A percentile compares a stretch with the other conserved stretches of the same genome.
Evolutionary conservation across 2,329 filamentous ascomycete genomes (phyloP).

Genomic region (Xylariaceae sp.): DNA sequence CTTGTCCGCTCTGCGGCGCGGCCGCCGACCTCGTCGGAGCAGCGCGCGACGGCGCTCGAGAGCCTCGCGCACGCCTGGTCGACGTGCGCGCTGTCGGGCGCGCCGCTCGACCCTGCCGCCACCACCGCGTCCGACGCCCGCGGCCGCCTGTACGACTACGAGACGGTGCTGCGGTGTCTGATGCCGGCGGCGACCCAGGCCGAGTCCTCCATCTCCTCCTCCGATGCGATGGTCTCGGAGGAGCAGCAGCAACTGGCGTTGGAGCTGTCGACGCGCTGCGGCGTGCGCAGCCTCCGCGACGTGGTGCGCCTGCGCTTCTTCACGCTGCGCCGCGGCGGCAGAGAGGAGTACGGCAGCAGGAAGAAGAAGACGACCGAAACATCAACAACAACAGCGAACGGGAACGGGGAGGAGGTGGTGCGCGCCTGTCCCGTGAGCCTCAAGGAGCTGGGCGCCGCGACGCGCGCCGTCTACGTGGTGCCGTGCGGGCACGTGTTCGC

Average conservation of each 20-base stretch:
- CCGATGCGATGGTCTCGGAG: slow-evolving; percentile 43
- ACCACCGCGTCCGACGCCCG: slow-evolving; percentile 78
- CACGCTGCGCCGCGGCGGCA: slow-evolving; percentile 21
- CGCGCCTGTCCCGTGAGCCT: slow-evolving; percentile 84
- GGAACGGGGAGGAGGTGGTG: slow-evolving; percentile 40
- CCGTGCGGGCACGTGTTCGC: slow-evolving; percentile 95
- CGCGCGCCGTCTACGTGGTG: slow-evolving; percentile 80
- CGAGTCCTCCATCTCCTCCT: slow-evolving; percentile 20
- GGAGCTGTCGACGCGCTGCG: slow-evolving; percentile 37
- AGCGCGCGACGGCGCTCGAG: slow-evolving; percentile 83
- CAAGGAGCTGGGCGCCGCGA: slow-evolving; percentile 72
- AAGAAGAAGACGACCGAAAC: too few species aligned
- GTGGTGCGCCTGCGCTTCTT: slow-evolving; percentile 75
- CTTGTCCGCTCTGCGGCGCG: slow-evolving; percentile 91
- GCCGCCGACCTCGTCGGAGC: slow-evolving; percentile 70
- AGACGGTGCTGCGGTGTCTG: slow-evolving; percentile 64
- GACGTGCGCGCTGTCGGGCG: slow-evolving; percentile 78
- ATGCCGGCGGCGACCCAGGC: slow-evolving; percentile 56
- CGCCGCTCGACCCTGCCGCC: slow-evolving; percentile 55
- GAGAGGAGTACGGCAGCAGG: slow-evolving; percentile 7
- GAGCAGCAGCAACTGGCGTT: slow-evolving; percentile 18
- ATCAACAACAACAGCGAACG: too few species aligned
- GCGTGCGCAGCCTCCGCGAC: slow-evolving; percentile 77
- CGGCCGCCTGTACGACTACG: slow-evolving; percentile 91
- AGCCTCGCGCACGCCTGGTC: slow-evolving; percentile 81